Conservation (phyloP, 805 yeast species). For the Peterozyma xylosa region DNA sequence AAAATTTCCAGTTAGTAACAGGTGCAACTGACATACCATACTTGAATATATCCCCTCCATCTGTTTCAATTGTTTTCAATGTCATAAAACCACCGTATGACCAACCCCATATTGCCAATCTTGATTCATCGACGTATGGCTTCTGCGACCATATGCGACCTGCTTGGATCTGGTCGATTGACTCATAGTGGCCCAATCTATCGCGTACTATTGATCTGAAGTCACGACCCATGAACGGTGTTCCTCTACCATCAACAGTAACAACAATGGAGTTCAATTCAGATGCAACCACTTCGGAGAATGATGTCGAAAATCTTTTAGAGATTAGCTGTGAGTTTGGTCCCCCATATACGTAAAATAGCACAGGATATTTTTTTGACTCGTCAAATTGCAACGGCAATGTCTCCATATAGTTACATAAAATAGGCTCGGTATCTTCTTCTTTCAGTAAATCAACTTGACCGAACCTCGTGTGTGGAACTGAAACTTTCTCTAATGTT, state of each 20-base stretch:
- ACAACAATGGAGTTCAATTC: conserved; percentile 80
- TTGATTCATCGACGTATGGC: conserved; percentile 56
- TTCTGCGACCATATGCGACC: conserved; percentile 64
- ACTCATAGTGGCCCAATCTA: conserved; percentile 74
- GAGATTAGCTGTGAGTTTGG: conserved; percentile 86
- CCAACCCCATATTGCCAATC: conserved; percentile 96
- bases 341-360: conserved; percentile 91
- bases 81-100: conserved; percentile 95
- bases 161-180: conserved; percentile 79
- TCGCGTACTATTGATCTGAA: conserved; percentile 80
- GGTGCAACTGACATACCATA: conserved; percentile 97
- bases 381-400: conserved; percentile 68
- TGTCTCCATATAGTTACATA: conserved; percentile 66
- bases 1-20: conserved; percentile 88
- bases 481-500: conserved; percentile 32
- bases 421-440: conserved; percentile 32
- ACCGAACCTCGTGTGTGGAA: conserved; percentile 53
- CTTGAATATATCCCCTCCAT: conserved; percentile 64
- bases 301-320: conserved; percentile 48
- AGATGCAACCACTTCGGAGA: conserved; percentile 72
- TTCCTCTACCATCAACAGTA: conserved; percentile 95
- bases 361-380: conserved; percentile 64
- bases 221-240: conserved; percentile 78
- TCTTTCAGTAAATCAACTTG: conserved; percentile 44
- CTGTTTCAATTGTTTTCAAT: conserved; percentile 79